phyloP scores from a whole-genome alignment of 139 green algal species.

The Coelastrella sp. region DNA sequence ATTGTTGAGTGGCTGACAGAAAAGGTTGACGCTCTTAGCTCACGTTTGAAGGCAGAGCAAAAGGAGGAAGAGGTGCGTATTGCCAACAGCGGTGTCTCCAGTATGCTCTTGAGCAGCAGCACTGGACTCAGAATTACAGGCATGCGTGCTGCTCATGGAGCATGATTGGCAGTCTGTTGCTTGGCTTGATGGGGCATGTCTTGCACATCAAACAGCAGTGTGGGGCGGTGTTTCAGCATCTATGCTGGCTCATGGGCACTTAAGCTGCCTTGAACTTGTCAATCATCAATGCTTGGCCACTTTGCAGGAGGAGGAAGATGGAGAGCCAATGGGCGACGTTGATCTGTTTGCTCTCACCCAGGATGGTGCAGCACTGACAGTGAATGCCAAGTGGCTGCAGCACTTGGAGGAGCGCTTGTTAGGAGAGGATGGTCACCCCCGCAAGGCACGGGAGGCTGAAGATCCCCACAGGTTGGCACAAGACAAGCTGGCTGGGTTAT shows the following conservation, averaged over 20 bases:
- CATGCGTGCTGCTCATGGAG: too few relatives aligned
- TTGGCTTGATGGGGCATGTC: neutral
- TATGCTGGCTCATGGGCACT: too few relatives aligned
- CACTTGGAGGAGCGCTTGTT: constrained; percentile 84
- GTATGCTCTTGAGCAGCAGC: neutral
- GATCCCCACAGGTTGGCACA: constrained; percentile 58
- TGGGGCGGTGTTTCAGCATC: too few relatives aligned
- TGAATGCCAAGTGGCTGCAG: constrained; percentile 85
- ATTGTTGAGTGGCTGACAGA: constrained; percentile 89
- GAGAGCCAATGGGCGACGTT: constrained; percentile 86
- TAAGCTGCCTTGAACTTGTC: too few relatives aligned
- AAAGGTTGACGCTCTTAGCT: constrained; percentile 83
- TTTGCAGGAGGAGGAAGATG: constrained; percentile 63
- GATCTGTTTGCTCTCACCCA: constrained; percentile 83
- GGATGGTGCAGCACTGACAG: constrained; percentile 63
- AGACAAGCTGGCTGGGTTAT: neutral
- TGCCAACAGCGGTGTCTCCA: neutral
- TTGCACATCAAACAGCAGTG: neutral
- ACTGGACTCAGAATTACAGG: too few relatives aligned
- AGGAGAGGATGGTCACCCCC: constrained; percentile 85
- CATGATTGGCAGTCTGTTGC: neutral
- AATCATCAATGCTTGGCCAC: too few relatives aligned
- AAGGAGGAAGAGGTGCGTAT: constrained; percentile 65
- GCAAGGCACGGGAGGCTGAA: constrained; percentile 66
- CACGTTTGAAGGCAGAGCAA: constrained; percentile 64